Evolutionary conservation across 2,329 filamentous ascomycete genomes (phyloP).

Genomic region (Aureobasidium sp.): DNA sequence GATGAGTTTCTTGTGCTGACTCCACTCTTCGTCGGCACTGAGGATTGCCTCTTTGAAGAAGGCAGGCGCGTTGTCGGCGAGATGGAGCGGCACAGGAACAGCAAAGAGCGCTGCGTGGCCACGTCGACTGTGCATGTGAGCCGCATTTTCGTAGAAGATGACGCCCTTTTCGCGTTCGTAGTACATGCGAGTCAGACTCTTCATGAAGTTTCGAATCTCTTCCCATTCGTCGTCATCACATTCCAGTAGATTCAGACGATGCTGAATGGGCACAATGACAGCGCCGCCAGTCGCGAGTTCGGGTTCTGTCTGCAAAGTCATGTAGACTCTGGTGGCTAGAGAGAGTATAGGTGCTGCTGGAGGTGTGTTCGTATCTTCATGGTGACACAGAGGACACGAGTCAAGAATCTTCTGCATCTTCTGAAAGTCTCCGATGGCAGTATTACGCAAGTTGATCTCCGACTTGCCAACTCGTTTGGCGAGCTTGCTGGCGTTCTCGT

Average conservation of each 20-base stretch:
- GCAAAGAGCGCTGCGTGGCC: conserved; percentile 78
- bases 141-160: conserved; percentile 96
- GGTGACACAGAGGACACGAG: conserved; percentile 80
- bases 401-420: conserved; percentile 82
- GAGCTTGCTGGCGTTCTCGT: conserved; percentile 88
- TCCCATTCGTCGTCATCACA: conserved; percentile 99
- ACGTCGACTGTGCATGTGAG: conserved; percentile 59
- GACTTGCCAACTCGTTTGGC: conserved; percentile 81
- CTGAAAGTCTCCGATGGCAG: conserved; percentile 79
- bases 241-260: conserved; percentile 83
- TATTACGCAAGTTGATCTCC: conserved; percentile 77
- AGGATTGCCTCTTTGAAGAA: conserved; percentile 96
- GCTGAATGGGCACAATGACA: conserved; percentile 80
- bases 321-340: conserved; percentile 73
- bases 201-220: conserved; percentile 98
- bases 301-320: conserved; percentile 83
- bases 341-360: conserved; percentile 80
- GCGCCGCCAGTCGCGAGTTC: conserved; percentile 77
- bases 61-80: conserved; percentile 85
- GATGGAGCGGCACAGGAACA: conserved; percentile 78
- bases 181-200: conserved; percentile 86
- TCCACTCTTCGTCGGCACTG: conserved; percentile 82
- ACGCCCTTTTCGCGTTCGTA: conserved; percentile 87
- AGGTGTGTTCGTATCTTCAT: conserved; percentile 70
- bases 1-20: conserved; percentile 89